Evolutionary conservation across 2,329 filamentous ascomycete genomes (phyloP), one percentile per base, ranked within the genome.

Genomic region (Cladophialophora psammophila): DNA sequence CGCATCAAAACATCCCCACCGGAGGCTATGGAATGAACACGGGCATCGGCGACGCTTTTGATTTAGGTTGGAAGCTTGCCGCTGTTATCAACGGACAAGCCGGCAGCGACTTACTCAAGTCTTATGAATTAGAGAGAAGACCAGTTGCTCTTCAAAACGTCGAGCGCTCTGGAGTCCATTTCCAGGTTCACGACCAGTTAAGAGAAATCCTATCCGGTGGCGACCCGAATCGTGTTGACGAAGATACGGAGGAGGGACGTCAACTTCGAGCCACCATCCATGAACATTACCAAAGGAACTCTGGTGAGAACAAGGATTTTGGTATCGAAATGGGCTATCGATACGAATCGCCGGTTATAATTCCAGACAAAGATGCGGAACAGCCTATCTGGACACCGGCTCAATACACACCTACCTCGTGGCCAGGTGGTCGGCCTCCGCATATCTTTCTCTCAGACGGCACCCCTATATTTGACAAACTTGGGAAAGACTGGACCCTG

Each of bases 1-100:
- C 84, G 1, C 86, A 88, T 66, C 85, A 1, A n/a, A n/a, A n/a
- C n/a, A n/a, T n/a, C n/a, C n/a, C n/a, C n/a, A n/a, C n/a, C n/a
- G n/a, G n/a, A n/a, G 86, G 84, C 0, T 86, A 87, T 71, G 86
- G 86, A 0, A 85, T 88, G 84, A 87, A 88, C 71, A 84, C 83
- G 0, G 85, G 85, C 0, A 80, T 88, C 20, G 82, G 83, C 18
- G 85, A 87, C 63, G 81, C 84, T 0, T 78, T 83, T 34, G 86
- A 87, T 64, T 76, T 87, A 0, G 82, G 81, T 26, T 88, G 85
- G 85, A 87, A 87, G 70, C 76, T 87, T 2, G 79, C 82, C 0
- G 76, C 80, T 1, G 83, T 82, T 3, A 72, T 84, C 1, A 77
- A 78, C 18, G 75, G 78, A 5, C 66, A 76, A 1, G 78, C 77